Base-by-base conservation (phyloP, 768 basidiomycete genomes). In the Amanita muscaria region DNA sequence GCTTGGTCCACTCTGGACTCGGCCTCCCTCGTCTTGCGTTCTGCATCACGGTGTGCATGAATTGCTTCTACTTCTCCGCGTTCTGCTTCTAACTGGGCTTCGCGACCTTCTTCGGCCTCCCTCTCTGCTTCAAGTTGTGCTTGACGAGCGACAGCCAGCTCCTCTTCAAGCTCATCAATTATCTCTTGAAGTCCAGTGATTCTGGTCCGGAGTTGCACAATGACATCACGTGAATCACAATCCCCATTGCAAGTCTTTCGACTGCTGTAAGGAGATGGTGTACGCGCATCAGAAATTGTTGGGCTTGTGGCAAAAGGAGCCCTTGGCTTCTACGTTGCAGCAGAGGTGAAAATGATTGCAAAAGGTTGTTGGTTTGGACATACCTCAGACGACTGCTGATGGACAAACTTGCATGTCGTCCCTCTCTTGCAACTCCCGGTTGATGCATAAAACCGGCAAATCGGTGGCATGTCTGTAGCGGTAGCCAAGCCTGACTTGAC, bases 401-500 rank as follows among this genome's bases (percentile, higher is more conserved):
- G 41, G 23, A 42, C 22, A 5, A 14, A 33, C 22, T n/a, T 19
- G 15, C 41, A 42, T n/a, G 31, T 33, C 9, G 4, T 12, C 6
- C 41, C 31, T 42, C 31, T 42, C 8, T 19, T 24, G 22, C 41
- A 42, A 10, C 21, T 31, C n/a, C 41, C 41, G 2, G 41, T 42
- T n/a, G 29, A 22, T 24, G 31, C 31, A 22, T 42, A 42, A 16
- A 21, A 31, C 19, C 19, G 11, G 31, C 41, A 42, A 19, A 42
- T n/a, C n/a, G n/a, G n/a, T n/a, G n/a, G n/a, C n/a, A n/a, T n/a
- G n/a, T n/a, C n/a, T n/a, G n/a, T n/a, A n/a, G n/a, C n/a, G n/a
- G n/a, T n/a, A n/a, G n/a, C n/a, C n/a, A n/a, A n/a, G n/a, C n/a
- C n/a, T n/a, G n/a, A n/a, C n/a, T n/a, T n/a, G n/a, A n/a, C n/a